Evolutionary conservation across 2,329 filamentous ascomycete genomes (phyloP), one percentile per base, ranked within the genome.

Genomic region (Arthrobotrys sinensis): DNA sequence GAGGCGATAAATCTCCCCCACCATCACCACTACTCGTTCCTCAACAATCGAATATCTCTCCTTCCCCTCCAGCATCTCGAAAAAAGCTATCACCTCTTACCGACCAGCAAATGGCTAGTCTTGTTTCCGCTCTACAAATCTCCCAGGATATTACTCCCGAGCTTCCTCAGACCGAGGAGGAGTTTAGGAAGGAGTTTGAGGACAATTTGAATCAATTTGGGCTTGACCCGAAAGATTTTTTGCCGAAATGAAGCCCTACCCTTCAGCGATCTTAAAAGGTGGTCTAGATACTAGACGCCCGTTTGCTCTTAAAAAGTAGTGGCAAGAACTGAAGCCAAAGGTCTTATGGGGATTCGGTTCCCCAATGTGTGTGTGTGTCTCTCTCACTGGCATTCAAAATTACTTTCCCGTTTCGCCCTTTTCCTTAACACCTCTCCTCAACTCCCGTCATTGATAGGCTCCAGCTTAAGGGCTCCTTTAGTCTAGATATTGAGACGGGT

Each of bases 1-100:
- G 60, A 11, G 43, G 57, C 19, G 38, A 63, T 19, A 64, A n/a
- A 3, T 19, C 36, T 11, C 57, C 57, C 4, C 40, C 38, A 45
- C 10, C 12, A 4, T 14, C 32, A 19, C 38, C 38, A 46, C 19
- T 8, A 46, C 19, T 14, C 14, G 11, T n/a, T 45, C 38, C 16
- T 34, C 57, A 19, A 14, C 28, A 43, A 43, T n/a, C 16, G 11
- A 53, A 2, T 16, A 16, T n/a, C n/a, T 45, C 40, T n/a, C 12
- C n/a, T 45, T 14, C 40, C 6, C 50, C 52, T 38, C 32, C 32
- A 11, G 10, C 19, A 28, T 28, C 24, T 19, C 3, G 16, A 14
- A n/a, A 10, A 57, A 34, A 34, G 4, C 21, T 60, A 4, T 0
- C 16, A 5, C 36, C 55, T 3, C 55, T 60, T 8, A 24, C 2